Conservation (phyloP, 805 yeast genomes). For the Starmera caribaea region DNA sequence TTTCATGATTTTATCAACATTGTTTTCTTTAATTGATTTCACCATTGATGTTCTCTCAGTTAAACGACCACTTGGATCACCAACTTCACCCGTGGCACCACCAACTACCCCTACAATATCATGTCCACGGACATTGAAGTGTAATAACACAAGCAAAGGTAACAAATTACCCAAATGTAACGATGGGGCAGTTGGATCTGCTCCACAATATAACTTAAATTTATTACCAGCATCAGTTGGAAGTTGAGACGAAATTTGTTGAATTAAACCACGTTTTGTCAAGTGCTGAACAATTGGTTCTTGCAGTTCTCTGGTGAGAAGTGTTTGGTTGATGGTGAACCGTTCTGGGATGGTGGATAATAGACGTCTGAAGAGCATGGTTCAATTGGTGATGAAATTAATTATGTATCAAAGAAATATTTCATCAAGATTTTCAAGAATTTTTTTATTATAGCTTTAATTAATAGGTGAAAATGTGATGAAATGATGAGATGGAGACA, state of each 20-base stretch:
- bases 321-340: slow-evolving; percentile 12
- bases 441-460: no score
- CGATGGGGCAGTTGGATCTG: slow-evolving; percentile 90
- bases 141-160: slow-evolving; percentile 78
- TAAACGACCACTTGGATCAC: slow-evolving; percentile 90
- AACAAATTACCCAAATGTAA: slow-evolving; percentile 85
- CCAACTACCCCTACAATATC: slow-evolving; percentile 78
- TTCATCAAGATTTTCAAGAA: no score
- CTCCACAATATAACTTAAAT: slow-evolving; percentile 78
- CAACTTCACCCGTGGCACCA: slow-evolving; percentile 93
- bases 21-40: slow-evolving; percentile 38
- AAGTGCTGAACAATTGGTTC: slow-evolving; percentile 32
- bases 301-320: slow-evolving; percentile 19
- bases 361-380: slow-evolving; percentile 1
- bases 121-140: slow-evolving; percentile 80
- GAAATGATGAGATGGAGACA: no score
- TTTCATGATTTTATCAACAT: slow-evolving; percentile 45
- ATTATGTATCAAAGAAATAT: no score
- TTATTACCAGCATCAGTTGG: slow-evolving; percentile 22
- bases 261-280: slow-evolving; percentile 36
- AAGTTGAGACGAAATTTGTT: slow-evolving; percentile 28
- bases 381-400: no score
- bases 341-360: slow-evolving; percentile 1
- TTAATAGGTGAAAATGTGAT: no score
- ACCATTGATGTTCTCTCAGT: slow-evolving; percentile 63